These are phyloP conservation scores for Corallochytrium limacisporum DNA, from an alignment of 78 protist species.

Conservation along the genomic window DNA sequence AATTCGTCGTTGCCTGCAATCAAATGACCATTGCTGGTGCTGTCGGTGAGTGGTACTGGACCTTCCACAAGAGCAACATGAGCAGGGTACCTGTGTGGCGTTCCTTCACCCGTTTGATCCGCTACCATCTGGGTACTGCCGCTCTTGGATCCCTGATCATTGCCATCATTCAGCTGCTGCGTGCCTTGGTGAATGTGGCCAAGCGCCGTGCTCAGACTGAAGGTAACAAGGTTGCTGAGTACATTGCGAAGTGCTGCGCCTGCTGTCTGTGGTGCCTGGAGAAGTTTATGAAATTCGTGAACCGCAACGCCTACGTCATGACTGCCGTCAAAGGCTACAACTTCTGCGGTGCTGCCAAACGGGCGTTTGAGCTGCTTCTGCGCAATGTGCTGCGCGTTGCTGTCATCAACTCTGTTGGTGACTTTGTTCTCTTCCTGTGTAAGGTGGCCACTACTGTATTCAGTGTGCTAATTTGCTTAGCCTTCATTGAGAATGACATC, in stretches of 20 bases:
- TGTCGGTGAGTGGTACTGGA: constrained; percentile 37
- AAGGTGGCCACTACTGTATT: constrained; percentile 1
- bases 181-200: constrained; percentile 11
- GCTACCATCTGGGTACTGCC: constrained; percentile 47
- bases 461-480: neutral
- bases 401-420: constrained; percentile 11
- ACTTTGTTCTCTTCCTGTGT: constrained; percentile 24
- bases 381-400: constrained; percentile 27
- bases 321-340: constrained; percentile 34
- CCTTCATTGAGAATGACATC: neutral
- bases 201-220: neutral
- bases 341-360: constrained; percentile 25
- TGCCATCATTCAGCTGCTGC: constrained; percentile 35
- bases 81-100: neutral
- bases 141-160: constrained; percentile 46
- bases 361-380: constrained; percentile 18
- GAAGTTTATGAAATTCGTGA: constrained; percentile 32
- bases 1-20: constrained; percentile 9
- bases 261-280: constrained; percentile 32
- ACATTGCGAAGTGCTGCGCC: neutral
- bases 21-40: constrained; percentile 33
- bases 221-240: neutral
- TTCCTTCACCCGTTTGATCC: constrained; percentile 6
- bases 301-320: constrained; percentile 52
- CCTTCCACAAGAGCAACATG: neutral